phyloP scores from a whole-genome alignment of 257 asterid genomes.

The Mentha longifolia region DNA sequence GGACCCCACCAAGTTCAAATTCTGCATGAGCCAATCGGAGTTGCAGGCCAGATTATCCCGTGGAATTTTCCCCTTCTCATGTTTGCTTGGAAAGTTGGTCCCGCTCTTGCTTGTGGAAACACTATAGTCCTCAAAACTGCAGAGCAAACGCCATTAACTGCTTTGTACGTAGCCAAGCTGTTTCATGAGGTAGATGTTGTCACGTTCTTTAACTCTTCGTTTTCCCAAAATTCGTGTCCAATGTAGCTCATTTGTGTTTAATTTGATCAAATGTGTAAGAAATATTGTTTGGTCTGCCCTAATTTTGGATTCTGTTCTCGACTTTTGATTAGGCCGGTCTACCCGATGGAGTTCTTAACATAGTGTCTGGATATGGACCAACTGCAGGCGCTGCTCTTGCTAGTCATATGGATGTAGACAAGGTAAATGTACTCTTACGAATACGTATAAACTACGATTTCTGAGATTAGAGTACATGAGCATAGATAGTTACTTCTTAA shows the following conservation, averaged over 20 bases:
- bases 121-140: slow-evolving; percentile 81
- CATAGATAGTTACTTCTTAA: background rate
- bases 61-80: slow-evolving; percentile 87
- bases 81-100: slow-evolving; percentile 86
- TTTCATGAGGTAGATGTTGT: slow-evolving; percentile 60
- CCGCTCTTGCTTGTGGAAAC: slow-evolving; percentile 79
- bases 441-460: background rate
- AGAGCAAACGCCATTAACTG: slow-evolving; percentile 85
- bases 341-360: slow-evolving; percentile 79
- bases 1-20: slow-evolving; percentile 67
- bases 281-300: background rate
- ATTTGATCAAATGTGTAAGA: background rate
- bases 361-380: slow-evolving; percentile 72
- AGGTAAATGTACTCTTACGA: slow-evolving; percentile 40
- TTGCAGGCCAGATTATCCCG: slow-evolving; percentile 80
- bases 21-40: slow-evolving; percentile 90
- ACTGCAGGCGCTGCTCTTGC: slow-evolving; percentile 92
- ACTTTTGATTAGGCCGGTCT: slow-evolving; percentile 66
- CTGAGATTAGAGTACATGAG: background rate
- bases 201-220: background rate
- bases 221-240: too few relatives aligned
- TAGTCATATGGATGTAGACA: slow-evolving; percentile 90
- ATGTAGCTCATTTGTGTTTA: too few relatives aligned
- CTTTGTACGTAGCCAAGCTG: slow-evolving; percentile 67
- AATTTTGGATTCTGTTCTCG: background rate